Evolutionary conservation across 2,329 filamentous ascomycete genomes (phyloP), one percentile per base, ranked within the genome.

Genomic region (Clarireedia homoeocarpa): DNA sequence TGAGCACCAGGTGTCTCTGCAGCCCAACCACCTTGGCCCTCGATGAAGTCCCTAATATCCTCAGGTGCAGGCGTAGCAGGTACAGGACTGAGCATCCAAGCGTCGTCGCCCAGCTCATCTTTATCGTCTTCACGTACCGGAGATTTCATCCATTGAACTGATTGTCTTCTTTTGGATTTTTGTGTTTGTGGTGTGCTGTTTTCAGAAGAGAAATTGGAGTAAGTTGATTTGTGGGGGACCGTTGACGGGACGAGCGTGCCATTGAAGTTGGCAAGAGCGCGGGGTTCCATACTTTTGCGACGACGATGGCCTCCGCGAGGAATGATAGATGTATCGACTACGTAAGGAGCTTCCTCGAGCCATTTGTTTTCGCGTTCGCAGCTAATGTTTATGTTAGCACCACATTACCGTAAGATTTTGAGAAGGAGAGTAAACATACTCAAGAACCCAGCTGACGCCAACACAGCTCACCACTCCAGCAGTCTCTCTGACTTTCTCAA

Each of bases 401-500:
- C 66, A 2, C 20, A 73, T 67, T 23, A 63, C 58, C 27, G 30
- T 36, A 27, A 30, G 20, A 5, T 26, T 36, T 24, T 40, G 24
- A 7, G 5, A 26, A 53, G 40, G 2, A 47, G 4, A 46, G 15
- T 34, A 30, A 57, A 81, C 85, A 80, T 81, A 90, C 86, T 95
- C 89, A 60, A 95, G 78, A 54, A 94, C 87, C 89, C 90, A 96
- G 62, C 84, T 85, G 48, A 95, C 87, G 50, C 90, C 90, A 55
- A 96, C 89, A 71, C 90, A 95, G 63, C 89, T 84, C 39, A 96
- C 88, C 30, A 88, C 76, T 5, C 89, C 89, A 14, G 81, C 78
- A 40, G 82, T 84, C 64, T 86, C 80, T 56, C 83, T 78, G 6
- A 92, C 86, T 71, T 91, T 95, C 67, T 95, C 86, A 62, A 96